phyloP scores from a whole-genome alignment of 2,329 filamentous ascomycete genomes.

The Beauveria varroae region DNA sequence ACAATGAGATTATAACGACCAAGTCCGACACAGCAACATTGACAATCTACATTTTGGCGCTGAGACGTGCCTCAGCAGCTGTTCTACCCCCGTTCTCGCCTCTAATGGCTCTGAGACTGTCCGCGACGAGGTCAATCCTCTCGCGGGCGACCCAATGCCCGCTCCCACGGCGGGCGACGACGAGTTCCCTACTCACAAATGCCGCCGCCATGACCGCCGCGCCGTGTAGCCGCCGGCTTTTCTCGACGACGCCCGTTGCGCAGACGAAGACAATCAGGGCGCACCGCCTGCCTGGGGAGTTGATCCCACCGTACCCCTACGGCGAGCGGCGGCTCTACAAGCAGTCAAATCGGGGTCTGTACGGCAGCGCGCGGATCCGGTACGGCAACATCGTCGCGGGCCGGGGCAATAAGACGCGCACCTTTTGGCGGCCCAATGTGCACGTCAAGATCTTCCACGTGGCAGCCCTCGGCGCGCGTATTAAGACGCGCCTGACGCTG shows the following conservation, averaged over 20 bases:
- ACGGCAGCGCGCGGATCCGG: slow-evolving; percentile 62
- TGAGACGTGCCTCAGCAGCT: background rate
- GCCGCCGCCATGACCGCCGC: background rate
- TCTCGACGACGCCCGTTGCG: slow-evolving; percentile 29
- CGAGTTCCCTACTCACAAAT: background rate
- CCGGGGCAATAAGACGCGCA: slow-evolving; percentile 62
- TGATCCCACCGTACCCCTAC: slow-evolving; percentile 65
- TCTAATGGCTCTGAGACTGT: slow-evolving; percentile 7
- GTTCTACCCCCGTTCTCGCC: background rate
- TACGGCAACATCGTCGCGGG: slow-evolving; percentile 75
- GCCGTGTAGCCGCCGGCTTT: slow-evolving; percentile 17
- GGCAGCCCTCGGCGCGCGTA: slow-evolving; percentile 49
- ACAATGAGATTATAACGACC: background rate
- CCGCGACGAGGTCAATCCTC: slow-evolving; percentile 8
- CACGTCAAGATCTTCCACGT: slow-evolving; percentile 61
- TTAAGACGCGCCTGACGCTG: slow-evolving; percentile 63
- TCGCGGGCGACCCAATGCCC: slow-evolving; percentile 1
- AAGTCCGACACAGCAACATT: background rate
- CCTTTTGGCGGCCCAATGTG: slow-evolving; percentile 66
- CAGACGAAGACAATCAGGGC: slow-evolving; percentile 34
- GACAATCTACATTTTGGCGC: background rate
- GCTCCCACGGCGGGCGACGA: background rate
- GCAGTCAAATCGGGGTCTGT: slow-evolving; percentile 70
- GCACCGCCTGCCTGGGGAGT: slow-evolving; percentile 36
- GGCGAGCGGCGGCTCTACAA: slow-evolving; percentile 66